Base-by-base conservation (phyloP, 164 flowering plant species). In the Macadamia integrifolia region DNA sequence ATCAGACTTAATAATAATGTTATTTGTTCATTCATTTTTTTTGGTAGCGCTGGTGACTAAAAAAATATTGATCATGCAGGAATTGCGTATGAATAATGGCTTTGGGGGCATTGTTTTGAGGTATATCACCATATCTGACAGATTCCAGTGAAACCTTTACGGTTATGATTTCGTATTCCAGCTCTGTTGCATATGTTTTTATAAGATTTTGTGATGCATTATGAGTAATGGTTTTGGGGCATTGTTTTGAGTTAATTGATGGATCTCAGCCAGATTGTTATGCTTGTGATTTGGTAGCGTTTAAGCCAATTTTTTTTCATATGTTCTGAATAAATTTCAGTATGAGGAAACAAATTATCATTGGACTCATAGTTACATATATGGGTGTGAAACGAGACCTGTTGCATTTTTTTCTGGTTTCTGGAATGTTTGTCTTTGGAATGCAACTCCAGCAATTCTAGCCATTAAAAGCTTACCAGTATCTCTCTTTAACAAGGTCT, bases 91-190 rank as follows among this genome's bases (percentile, higher is more conserved):
- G 50, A 82, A 66, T 74, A 81, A 66, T 79, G 96, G 97, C 42
- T 92, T 90, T 75, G 93, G 97, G 12, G 99, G 99, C 61, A 75
- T 95, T 81, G 93, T 83, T 60, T 72, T 94, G 66, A 94, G 98
- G 97, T 93, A 85, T 46, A 30, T 52, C n/a, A 53, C 14, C 15
- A 49, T 10, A 10, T 49, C 8, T 49, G 18, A 9, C 32, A 59
- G 46, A 35, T 29, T 50, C 52, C 71, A 49, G 10, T 11, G 18
- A 35, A 35, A 13, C 11, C 48, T 23, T 10, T 6, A 29, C 32
- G 0, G 1, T n/a, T 42, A 13, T 57, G 69, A 4, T 58, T 14
- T 10, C 14, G 9, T 44, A 17, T 58, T 49, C 23, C 50, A 9
- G 44, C 58, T 35, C 11, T 13, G 18, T 29, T 28, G 6, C 11